These are phyloP conservation scores for Sarocladium brachiariae DNA, from an alignment of 2,329 filamentous ascomycete genomes.

Conservation along the genomic window DNA sequence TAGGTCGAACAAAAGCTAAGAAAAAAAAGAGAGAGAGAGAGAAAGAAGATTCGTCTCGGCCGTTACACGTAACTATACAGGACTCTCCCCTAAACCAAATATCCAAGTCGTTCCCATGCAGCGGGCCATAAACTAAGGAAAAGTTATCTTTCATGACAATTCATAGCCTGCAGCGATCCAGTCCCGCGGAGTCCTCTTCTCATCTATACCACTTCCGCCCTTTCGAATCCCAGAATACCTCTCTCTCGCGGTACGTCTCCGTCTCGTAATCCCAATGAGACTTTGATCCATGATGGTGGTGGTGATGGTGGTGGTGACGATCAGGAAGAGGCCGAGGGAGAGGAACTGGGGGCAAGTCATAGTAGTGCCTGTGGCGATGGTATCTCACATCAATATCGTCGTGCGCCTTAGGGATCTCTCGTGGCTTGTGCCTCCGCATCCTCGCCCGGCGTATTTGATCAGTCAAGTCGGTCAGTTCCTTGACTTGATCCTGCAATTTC, in stretches of 20 bases:
- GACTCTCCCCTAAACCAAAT: too few relatives aligned
- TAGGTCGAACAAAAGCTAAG: too few relatives aligned
- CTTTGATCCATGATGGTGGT: constrained; percentile 23
- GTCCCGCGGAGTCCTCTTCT: neutral
- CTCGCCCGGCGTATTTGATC: constrained; percentile 69
- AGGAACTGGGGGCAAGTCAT: neutral
- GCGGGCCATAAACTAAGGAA: too few relatives aligned
- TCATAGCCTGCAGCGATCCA: constrained; percentile 3
- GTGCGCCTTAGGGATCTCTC: constrained; percentile 53
- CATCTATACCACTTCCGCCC: constrained; percentile 6
- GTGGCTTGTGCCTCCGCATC: constrained; percentile 44
- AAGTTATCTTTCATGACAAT: neutral
- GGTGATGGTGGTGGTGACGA: constrained; percentile 19
- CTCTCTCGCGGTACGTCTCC: constrained; percentile 59
- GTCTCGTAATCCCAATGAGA: constrained; percentile 43
- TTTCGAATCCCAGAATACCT: constrained; percentile 43
- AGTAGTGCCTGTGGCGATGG: constrained; percentile 8
- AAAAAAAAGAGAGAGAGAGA: too few relatives aligned
- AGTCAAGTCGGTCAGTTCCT: constrained; percentile 73
- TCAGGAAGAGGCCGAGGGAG: constrained; percentile 5
- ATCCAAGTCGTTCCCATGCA: too few relatives aligned
- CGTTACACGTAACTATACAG: too few relatives aligned
- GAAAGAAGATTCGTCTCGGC: neutral
- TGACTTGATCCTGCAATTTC: constrained; percentile 67
- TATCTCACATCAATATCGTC: constrained; percentile 37